Percentiles rank a stretch among this genome's conserved stretches.
Evolutionary conservation across 345 rosid genomes (phyloP).

Genomic region (Rhodomyrtus tomentosa): DNA sequence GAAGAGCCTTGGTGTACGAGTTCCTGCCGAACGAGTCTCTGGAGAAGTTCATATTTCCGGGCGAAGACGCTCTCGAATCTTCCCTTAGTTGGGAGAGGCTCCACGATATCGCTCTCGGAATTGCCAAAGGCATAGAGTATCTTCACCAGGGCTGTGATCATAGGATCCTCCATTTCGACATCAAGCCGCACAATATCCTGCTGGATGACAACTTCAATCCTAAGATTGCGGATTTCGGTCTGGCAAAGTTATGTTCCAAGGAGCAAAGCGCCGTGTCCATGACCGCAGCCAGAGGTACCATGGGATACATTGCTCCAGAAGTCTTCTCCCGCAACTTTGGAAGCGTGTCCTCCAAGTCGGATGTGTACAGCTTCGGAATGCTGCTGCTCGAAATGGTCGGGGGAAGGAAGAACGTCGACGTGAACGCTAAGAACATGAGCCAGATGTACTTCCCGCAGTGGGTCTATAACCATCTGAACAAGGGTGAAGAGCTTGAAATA

Average conservation of each 20-base stretch:
- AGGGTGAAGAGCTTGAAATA: background rate
- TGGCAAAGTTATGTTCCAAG: constrained; percentile 10
- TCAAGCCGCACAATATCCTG: constrained; percentile 13
- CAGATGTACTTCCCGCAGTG: background rate
- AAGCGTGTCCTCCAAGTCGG: background rate
- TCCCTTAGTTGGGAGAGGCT: constrained; percentile 6
- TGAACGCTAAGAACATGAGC: background rate
- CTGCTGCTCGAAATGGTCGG: constrained; percentile 8
- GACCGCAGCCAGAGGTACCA: constrained; percentile 11
- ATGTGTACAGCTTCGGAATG: constrained; percentile 6
- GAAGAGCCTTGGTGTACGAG: constrained; percentile 13
- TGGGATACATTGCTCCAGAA: constrained; percentile 8
- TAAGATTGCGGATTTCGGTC: constrained; percentile 17
- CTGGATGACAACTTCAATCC: background rate
- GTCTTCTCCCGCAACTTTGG: background rate
- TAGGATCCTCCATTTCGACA: constrained; percentile 19
- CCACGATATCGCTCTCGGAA: constrained; percentile 5
- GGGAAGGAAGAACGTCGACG: background rate
- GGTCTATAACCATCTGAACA: constrained; percentile 1
- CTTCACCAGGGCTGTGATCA: constrained; percentile 16
- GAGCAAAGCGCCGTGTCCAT: background rate
- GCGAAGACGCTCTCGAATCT: background rate
- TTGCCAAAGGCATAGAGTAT: constrained; percentile 15
- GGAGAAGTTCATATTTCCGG: constrained; percentile 7
- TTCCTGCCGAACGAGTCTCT: constrained; percentile 17